Base-by-base conservation (phyloP, 768 basidiomycete genomes). In the Suillus hirtellus region DNA sequence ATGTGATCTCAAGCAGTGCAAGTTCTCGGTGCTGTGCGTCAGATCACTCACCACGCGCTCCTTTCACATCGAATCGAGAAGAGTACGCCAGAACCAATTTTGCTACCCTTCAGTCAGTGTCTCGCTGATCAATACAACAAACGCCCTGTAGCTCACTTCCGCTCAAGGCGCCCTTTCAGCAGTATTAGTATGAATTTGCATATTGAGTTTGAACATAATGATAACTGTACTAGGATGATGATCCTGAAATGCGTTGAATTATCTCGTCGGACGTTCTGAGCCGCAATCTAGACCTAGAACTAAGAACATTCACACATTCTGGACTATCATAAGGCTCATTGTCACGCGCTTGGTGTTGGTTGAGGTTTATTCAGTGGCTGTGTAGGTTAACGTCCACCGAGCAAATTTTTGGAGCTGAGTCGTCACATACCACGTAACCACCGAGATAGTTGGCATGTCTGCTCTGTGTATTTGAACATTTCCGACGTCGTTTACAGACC, bases 381-480 rank as follows among this genome's bases (percentile, higher is more conserved):
- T 31, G 50, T 49, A 59, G 19, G 58, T 40, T 19, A 17, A 44
- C 19, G 15, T 17, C 7, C 1, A 40, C 17, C 8, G 17, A 44
- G 7, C 10, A n/a, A 46, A 46, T n/a, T 9, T n/a, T 46, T 46
- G 44, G 44, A n/a, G 44, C 44, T 11, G 24, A 24, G 24, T 46
- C 44, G 19, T 46, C 44, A 9, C 4, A 46, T 37, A 37, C 31
- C 9, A 44, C 43, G 43, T 44, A 50, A 50, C 47, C n/a, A 21
- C 2, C 3, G 19, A 46, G 2, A 49, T 50, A 24, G 27, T 37
- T 37, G 35, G 35, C 55, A 66, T 65, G 64, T 54, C 17, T 5
- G 15, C 43, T 59, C 10, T 53, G 4, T 4, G 27, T 27, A 17
- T 47, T 37, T 60, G 47, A 60, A 47, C 31, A 21, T 46, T 53